Evolutionary conservation across 371 early-diverging fungal species (phyloP), one percentile per base, ranked within the genome.

Genomic region (Mucor indicus): DNA sequence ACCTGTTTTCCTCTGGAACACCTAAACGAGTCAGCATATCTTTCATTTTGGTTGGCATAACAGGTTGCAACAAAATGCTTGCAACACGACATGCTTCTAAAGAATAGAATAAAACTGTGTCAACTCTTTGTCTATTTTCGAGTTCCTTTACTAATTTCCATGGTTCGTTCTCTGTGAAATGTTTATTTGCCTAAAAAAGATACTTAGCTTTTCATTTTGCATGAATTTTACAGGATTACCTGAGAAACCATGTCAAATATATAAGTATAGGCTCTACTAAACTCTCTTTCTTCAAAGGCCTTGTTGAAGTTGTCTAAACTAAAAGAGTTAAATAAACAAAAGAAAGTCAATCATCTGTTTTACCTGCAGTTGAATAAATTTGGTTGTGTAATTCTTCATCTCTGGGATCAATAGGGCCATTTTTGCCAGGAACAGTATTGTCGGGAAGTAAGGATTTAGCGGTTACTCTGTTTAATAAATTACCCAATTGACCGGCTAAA

Each of bases 401-500:
- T 13, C 62, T 67, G 0, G 50, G 41, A 33, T 68, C 56, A 9
- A 47, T 39, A 3, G 49, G 36, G 24, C 55, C 7, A 6, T 49
- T 63, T 4, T 33, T 11, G 11, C 37, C 37, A 31, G 90, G 90
- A 5, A 80, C 60, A 20, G 44, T 33, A 13, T 53, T 62, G 16
- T 46, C 48, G 4, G 86, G 79, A 50, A 87, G 86, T 38, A 93
- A 55, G 1, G 78, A 55, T 13, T 47, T 41, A 0, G 79, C 79
- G 0, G 80, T 76, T 20, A 80, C 71, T 44, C 98, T 76, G 30
- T 81, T 79, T 20, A 89, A 62, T 13, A 97, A 73, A 57, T 97
- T 97, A 33, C 95, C 98, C 7, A 95, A 75, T 55, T 91, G 92
- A 4, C 89, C 87, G 8, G 80, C 91, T 15, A 96, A 74, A 45